These are phyloP conservation scores for Chlorella ohadii DNA, from an alignment of 139 green algal species.

Conservation along the genomic window DNA sequence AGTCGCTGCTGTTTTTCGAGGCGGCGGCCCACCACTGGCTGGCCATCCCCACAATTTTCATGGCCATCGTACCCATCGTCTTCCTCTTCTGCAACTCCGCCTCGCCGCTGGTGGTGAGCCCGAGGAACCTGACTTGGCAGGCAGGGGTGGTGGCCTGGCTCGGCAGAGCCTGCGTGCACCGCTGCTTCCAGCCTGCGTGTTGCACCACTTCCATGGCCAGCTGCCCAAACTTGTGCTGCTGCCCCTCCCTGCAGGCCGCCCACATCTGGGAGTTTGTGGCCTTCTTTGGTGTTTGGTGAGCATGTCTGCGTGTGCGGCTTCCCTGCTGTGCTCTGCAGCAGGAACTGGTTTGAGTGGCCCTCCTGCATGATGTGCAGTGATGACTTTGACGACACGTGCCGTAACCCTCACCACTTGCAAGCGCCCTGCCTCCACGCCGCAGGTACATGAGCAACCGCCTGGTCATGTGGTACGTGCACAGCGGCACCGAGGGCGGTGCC, in stretches of 20 bases:
- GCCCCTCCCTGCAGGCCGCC: not conserved
- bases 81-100: slow-evolving; percentile 17
- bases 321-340: too few species aligned
- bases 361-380: too few species aligned
- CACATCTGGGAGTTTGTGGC: slow-evolving; percentile 27
- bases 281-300: slow-evolving; percentile 15
- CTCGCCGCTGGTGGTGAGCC: slow-evolving; percentile 25
- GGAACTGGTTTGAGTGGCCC: too few species aligned
- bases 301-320: too few species aligned
- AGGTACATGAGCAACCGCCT: not conserved
- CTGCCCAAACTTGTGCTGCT: too few species aligned
- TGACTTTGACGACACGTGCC: too few species aligned
- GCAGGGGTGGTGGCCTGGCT: too few species aligned
- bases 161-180: too few species aligned
- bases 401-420: too few species aligned
- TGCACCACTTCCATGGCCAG: too few species aligned
- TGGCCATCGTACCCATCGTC: slow-evolving; percentile 30
- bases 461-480: slow-evolving; percentile 24
- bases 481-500: slow-evolving; percentile 1
- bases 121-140: not conserved
- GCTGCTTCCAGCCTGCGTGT: too few species aligned
- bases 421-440: not conserved
- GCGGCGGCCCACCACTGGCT: slow-evolving; percentile 30
- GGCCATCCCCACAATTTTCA: slow-evolving; percentile 25
- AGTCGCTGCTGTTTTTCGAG: slow-evolving; percentile 35